Conservation (phyloP, 768 basidiomycete genomes). For the Dioszegia hungarica region DNA sequence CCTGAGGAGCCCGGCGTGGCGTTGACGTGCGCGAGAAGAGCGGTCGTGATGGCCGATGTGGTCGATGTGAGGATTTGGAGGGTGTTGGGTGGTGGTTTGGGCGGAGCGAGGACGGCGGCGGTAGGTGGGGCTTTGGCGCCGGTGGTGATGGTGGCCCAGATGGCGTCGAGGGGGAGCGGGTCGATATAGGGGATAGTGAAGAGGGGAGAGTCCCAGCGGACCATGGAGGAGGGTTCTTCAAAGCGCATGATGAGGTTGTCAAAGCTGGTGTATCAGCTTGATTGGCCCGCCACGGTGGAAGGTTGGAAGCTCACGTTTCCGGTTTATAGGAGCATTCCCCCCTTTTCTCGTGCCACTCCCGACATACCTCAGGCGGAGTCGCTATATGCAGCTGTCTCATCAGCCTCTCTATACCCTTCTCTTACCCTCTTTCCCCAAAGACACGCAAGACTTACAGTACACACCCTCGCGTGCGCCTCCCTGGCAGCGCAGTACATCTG, state of each 20-base stretch:
- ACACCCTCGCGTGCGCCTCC: conserved; percentile 75
- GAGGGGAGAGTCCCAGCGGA: conserved; percentile 96
- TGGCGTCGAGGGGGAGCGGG: conserved; percentile 58
- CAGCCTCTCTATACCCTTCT: neutral
- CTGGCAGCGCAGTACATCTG: conserved; percentile 95
- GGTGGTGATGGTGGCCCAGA: conserved; percentile 76
- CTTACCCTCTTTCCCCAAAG: no score
- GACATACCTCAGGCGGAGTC: conserved; percentile 63
- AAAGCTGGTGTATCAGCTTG: conserved; percentile 54
- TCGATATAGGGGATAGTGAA: conserved; percentile 73
- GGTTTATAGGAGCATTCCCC: conserved; percentile 55
- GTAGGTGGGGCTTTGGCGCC: conserved; percentile 83
- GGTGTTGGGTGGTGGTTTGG: conserved; percentile 81
- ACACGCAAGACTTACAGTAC: conserved; percentile 61
- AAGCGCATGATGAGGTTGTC: conserved; percentile 82
- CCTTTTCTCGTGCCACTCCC: conserved; percentile 65
- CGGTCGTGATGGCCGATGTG: conserved; percentile 64
- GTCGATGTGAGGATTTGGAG: conserved; percentile 79
- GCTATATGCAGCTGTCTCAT: conserved; percentile 50
- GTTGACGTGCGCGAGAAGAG: conserved; percentile 64
- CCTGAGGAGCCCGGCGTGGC: conserved; percentile 54
- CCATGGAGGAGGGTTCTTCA: conserved; percentile 96
- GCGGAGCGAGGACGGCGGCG: conserved; percentile 65
- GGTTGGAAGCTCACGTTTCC: conserved; percentile 61
- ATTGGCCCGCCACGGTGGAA: neutral